Conservation (phyloP, 345 rosid species). For the Pseudoturritis turrita region DNA sequence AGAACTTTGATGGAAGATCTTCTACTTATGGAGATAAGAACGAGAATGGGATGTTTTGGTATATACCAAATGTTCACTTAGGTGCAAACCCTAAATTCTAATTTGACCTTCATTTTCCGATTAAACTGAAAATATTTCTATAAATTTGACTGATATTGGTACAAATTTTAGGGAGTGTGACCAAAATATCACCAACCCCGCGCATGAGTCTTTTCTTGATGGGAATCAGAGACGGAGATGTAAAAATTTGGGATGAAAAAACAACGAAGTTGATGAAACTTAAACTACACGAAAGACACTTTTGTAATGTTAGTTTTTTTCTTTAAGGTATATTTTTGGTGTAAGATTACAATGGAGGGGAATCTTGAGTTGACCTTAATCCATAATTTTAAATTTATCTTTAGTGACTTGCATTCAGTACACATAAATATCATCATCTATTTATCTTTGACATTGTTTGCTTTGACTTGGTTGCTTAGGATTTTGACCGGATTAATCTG, state of each 20-base stretch:
- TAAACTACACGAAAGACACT: conserved; percentile 65
- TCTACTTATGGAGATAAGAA: conserved; percentile 41
- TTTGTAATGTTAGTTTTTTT: background rate
- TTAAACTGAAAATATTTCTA: background rate
- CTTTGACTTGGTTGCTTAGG: background rate
- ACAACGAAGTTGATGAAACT: conserved; percentile 59
- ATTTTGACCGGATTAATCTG: background rate
- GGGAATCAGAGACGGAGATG: conserved; percentile 81
- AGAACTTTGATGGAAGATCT: conserved; percentile 33
- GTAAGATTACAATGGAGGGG: background rate
- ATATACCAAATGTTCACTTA: conserved; percentile 77
- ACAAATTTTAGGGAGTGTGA: conserved; percentile 52
- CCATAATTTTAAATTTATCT: too few relatives aligned
- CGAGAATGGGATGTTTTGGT: conserved; percentile 71
- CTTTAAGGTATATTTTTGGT: background rate
- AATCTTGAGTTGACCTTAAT: background rate
- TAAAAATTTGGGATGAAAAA: conserved; percentile 83
- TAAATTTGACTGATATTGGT: background rate
- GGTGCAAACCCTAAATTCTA: conserved; percentile 34
- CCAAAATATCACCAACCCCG: conserved; percentile 60
- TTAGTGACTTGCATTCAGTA: background rate
- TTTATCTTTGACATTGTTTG: background rate
- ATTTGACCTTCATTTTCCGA: background rate
- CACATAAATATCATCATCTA: too few relatives aligned
- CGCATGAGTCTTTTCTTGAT: conserved; percentile 70